A percentile compares a stretch with the other conserved stretches of the same genome.
Conservation (phyloP, 2,329 filamentous ascomycete species). For the Phaeosphaeria sp. region DNA sequence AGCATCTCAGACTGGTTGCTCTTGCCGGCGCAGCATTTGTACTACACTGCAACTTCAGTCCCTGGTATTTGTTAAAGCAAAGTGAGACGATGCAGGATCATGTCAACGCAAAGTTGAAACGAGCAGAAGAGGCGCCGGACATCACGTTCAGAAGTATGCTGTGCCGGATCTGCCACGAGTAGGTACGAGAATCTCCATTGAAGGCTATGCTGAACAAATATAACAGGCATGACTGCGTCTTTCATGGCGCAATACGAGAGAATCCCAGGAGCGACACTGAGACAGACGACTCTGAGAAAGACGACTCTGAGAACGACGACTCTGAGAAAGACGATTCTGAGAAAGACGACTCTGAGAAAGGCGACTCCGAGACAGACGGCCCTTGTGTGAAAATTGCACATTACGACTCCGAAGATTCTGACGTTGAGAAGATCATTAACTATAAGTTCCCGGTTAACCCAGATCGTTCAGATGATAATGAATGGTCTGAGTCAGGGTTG, state of each 20-base stretch:
- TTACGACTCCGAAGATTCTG: slow-evolving; percentile 19
- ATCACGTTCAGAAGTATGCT: slow-evolving; percentile 27
- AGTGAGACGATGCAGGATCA: slow-evolving; percentile 21
- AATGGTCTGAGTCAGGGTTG: slow-evolving; percentile 2
- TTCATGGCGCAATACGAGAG: slow-evolving; percentile 52
- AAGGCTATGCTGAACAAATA: slow-evolving; percentile 4
- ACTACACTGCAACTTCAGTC: slow-evolving; percentile 41
- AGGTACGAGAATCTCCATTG: slow-evolving; percentile 10
- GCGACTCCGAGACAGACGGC: slow-evolving; percentile 3
- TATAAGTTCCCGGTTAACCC: slow-evolving; percentile 29
- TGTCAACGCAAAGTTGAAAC: slow-evolving; percentile 8
- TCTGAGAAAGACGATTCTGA: slow-evolving; percentile 1
- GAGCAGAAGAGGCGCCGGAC: slow-evolving; percentile 1
- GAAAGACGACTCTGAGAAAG: slow-evolving; percentile 1
- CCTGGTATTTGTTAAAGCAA: slow-evolving; percentile 52
- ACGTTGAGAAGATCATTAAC: slow-evolving; percentile 33
- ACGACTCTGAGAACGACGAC: slow-evolving; percentile 5
- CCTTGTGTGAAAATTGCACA: slow-evolving; percentile 8
- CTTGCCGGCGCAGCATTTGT: slow-evolving; percentile 48
- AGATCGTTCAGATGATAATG: slow-evolving; percentile 9
- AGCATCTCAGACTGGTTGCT: slow-evolving; percentile 39
- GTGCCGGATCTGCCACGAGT: slow-evolving; percentile 44
- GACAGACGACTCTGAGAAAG: slow-evolving; percentile 1
- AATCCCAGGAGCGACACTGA: slow-evolving; percentile 7
- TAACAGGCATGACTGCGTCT: slow-evolving; percentile 46